These are phyloP conservation scores for Neurospora sp. DNA, from an alignment of 495 filamentous ascomycete genomes.

Conservation along the genomic window DNA sequence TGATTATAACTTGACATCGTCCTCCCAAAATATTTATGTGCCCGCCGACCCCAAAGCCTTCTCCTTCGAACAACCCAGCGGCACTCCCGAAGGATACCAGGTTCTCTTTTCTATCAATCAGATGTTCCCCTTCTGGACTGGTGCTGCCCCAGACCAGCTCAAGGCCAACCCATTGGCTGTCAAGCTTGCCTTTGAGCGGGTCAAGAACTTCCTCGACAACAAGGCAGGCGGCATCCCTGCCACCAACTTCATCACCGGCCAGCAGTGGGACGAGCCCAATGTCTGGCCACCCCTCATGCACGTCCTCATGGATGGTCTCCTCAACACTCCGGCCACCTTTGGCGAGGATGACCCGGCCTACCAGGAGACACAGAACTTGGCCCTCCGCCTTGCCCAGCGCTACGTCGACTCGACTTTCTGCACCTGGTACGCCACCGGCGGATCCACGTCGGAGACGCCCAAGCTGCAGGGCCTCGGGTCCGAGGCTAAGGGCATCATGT, in stretches of 20 bases:
- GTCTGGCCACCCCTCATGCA: conserved; percentile 43
- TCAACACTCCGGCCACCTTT: conserved; percentile 38
- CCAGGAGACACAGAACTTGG: conserved; percentile 26
- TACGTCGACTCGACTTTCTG: conserved; percentile 43
- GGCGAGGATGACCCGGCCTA: conserved; percentile 33
- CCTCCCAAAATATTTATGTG: conserved; percentile 29
- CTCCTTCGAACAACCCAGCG: conserved; percentile 12
- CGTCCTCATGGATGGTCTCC: conserved; percentile 36
- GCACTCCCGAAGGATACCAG: conserved; percentile 29
- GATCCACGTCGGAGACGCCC: conserved; percentile 32
- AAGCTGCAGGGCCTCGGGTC: conserved; percentile 29
- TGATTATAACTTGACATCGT: conserved; percentile 41
- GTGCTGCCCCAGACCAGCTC: conserved; percentile 33
- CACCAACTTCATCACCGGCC: conserved; percentile 35
- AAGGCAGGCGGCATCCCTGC: conserved; percentile 34
- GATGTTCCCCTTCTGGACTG: conserved; percentile 43
- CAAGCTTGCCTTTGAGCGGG: conserved; percentile 25
- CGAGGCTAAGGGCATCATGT: conserved; percentile 33
- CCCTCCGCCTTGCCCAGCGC: conserved; percentile 34
- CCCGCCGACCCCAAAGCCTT: conserved; percentile 28
- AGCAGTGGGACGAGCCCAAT: conserved; percentile 44
- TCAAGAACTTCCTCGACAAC: conserved; percentile 24
- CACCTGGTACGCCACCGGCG: conserved; percentile 41
- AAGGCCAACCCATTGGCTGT: conserved; percentile 39
- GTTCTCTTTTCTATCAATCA: conserved; percentile 34